Evolutionary conservation across 148 eudicot genomes (phyloP), one percentile per base, ranked within the genome.

Genomic region (Agrostemma githago): DNA sequence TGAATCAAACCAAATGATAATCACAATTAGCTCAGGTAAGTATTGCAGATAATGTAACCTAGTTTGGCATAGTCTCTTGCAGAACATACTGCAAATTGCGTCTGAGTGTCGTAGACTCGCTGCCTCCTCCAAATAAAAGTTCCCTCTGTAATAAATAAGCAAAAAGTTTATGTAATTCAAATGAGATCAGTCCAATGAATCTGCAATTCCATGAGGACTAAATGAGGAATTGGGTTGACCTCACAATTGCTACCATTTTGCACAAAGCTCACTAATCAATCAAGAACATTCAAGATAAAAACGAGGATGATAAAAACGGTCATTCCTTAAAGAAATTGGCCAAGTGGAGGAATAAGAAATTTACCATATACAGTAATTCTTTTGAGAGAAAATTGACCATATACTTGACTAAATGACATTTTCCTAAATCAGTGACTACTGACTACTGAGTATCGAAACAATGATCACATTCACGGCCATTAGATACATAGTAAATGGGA

Each of bases 51-150:
- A 53, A 44, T 12, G 51, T 8, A 11, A 37, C 68, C 43, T 53
- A 75, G 57, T 5, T 38, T n/a, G 62, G 21, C 44, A 43, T 2
- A 58, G 75, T 70, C 20, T 42, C 5, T 19, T 51, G 54, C 4
- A 44, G 17, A 37, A 81, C 98, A 77, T 89, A 94, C 97, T 94
- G 96, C 66, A 94, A 80, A 83, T 91, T 91, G 63, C 96, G 97
- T 75, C 97, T 83, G 69, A 93, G 92, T 70, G 73, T 72, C 46
- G 98, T 94, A 62, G 98, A 91, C 87, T 94, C 93, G 71, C 80
- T 90, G 78, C 98, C 98, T 68, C 97, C 96, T 78, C 98, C 98
- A 60, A 94, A 84, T 74, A 94, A 95, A 61, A 89, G 89, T 77
- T 91, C 93, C 75, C 98, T 88, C 98, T 94, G 73, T 77, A 84